Evolutionary conservation across 2,329 filamentous ascomycete species (phyloP).

Genomic region (Cytospora mali): DNA sequence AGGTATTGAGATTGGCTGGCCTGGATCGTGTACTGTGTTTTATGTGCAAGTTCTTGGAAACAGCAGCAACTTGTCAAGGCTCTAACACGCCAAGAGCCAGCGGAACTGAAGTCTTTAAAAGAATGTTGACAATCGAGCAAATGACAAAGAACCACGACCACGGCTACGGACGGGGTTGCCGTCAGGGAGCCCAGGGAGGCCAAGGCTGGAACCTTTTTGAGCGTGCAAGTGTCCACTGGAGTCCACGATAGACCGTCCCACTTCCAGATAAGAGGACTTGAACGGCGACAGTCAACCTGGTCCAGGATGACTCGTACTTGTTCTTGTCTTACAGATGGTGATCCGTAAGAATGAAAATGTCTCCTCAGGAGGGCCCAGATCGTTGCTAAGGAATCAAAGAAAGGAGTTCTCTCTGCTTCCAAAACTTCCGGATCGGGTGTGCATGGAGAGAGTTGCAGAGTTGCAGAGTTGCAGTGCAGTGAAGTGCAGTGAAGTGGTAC

Average conservation of each 20-base stretch:
- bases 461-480: slow-evolving; percentile 11
- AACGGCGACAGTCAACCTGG: slow-evolving; percentile 22
- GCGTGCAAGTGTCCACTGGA: slow-evolving; percentile 14
- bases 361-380: background rate
- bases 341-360: background rate
- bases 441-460: background rate
- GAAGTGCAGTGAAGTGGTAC: too few relatives aligned
- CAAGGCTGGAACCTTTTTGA: slow-evolving; percentile 16
- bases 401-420: background rate
- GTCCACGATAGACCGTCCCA: slow-evolving; percentile 7
- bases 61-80: slow-evolving; percentile 14
- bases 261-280: slow-evolving; percentile 11
- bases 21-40: background rate
- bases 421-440: too few relatives aligned
- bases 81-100: slow-evolving; percentile 12
- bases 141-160: slow-evolving; percentile 22
- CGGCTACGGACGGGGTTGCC: slow-evolving; percentile 20
- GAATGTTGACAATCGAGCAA: slow-evolving; percentile 3
- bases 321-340: background rate
- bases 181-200: slow-evolving; percentile 18
- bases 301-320: slow-evolving; percentile 11
- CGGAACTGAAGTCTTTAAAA: slow-evolving; percentile 2
- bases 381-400: background rate
- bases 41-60: slow-evolving; percentile 11
- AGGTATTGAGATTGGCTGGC: slow-evolving; percentile 1